Evolutionary conservation across 169 alveolate species (phyloP).

Genomic region (Toxoplasma gondii): DNA sequence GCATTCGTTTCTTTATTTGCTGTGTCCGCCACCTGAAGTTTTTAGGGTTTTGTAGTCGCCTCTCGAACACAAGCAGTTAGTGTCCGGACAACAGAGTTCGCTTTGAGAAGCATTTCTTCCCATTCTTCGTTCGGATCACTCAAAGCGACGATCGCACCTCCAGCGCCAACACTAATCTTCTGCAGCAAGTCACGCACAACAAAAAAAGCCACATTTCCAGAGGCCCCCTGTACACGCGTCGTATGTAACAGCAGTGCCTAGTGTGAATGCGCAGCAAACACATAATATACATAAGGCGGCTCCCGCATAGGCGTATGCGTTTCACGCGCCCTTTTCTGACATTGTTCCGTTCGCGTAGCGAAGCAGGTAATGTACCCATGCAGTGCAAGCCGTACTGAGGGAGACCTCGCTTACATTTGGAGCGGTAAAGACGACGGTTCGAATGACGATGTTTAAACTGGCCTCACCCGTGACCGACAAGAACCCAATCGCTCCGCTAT

Average conservation of each 20-base stretch:
- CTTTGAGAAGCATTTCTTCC: constrained; percentile 73
- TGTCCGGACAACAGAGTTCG: constrained; percentile 20
- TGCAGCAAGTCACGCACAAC: neutral
- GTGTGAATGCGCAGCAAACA: too few relatives aligned
- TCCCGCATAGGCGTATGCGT: too few relatives aligned
- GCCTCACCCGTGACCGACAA: constrained; percentile 67
- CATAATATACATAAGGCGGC: too few relatives aligned
- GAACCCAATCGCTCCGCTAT: constrained; percentile 75
- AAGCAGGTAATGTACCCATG: neutral
- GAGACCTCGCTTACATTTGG: neutral
- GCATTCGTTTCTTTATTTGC: too few relatives aligned
- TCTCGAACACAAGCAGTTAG: neutral
- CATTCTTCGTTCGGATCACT: constrained; percentile 72
- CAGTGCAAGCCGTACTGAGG: neutral
- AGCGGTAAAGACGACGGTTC: constrained; percentile 64
- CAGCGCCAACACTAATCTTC: constrained; percentile 72
- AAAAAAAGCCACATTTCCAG: neutral
- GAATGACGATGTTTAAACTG: constrained; percentile 70
- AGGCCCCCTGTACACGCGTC: neutral
- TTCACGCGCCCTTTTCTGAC: too few relatives aligned
- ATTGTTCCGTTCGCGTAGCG: neutral
- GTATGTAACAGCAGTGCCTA: too few relatives aligned
- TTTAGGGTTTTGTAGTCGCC: too few relatives aligned
- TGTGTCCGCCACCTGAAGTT: too few relatives aligned
- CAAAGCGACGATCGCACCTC: constrained; percentile 75